These are phyloP conservation scores for Pseudopediastrum boryanum DNA, from an alignment of 139 green algal genomes.

Conservation along the genomic window DNA sequence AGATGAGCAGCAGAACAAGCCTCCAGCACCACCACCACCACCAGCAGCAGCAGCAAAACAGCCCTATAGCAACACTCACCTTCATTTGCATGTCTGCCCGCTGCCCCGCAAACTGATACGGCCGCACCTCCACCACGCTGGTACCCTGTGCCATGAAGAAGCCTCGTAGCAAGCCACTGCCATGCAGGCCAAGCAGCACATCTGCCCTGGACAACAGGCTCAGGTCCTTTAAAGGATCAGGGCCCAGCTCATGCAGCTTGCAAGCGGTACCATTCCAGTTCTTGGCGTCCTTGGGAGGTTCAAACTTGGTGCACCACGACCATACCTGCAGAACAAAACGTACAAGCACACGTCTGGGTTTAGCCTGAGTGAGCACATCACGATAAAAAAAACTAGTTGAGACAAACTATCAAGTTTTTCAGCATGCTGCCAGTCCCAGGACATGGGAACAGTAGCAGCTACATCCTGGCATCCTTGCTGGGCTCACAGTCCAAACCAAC, in stretches of 20 bases:
- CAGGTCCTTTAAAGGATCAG: not conserved
- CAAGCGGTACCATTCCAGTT: conserved; percentile 30
- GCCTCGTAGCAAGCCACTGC: conserved; percentile 6
- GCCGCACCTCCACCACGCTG: conserved; percentile 35
- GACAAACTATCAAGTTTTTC: not conserved
- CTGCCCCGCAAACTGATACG: not conserved
- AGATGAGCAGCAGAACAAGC: too few species aligned
- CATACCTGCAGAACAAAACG: conserved; percentile 31
- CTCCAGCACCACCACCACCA: not conserved
- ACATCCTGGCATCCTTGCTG: not conserved
- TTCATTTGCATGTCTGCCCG: conserved; percentile 28
- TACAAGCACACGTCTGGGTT: not conserved
- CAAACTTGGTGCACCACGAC: conserved; percentile 40
- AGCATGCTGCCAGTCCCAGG: not conserved
- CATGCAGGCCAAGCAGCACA: conserved; percentile 34
- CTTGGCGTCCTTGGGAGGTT: conserved; percentile 6
- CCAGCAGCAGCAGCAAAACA: not conserved
- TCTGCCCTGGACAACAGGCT: conserved; percentile 14
- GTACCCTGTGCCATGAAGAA: conserved; percentile 28
- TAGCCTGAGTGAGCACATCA: not conserved
- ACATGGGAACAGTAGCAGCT: not conserved
- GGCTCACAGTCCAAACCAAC: not conserved
- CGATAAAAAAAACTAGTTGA: not conserved
- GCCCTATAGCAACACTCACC: too few species aligned
- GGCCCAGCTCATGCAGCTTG: conserved; percentile 33